phyloP scores from a whole-genome alignment of 495 filamentous ascomycete species.

The Polyplosphaeria fusca region DNA sequence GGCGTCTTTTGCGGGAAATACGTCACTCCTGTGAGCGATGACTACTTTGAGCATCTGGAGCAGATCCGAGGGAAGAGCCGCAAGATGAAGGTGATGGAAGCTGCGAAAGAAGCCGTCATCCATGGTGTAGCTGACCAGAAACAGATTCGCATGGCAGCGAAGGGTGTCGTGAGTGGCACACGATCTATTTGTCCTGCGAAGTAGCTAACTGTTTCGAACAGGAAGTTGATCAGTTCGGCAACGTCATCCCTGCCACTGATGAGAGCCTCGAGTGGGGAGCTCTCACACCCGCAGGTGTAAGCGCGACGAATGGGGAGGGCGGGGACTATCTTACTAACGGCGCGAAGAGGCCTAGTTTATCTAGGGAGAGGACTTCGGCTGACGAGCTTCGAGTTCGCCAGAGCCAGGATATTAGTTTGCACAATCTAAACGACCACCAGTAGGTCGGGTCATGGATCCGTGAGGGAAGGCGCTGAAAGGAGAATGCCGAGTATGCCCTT shows the following conservation, averaged over 20 bases:
- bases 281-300: slow-evolving; percentile 10
- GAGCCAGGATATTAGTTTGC: slow-evolving; percentile 41
- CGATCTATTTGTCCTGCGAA: background rate
- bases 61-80: slow-evolving; percentile 66
- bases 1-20: slow-evolving; percentile 95
- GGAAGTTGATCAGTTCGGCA: slow-evolving; percentile 54
- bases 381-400: background rate
- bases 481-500: no score
- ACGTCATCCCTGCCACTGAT: slow-evolving; percentile 48
- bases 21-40: slow-evolving; percentile 74
- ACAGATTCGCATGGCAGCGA: slow-evolving; percentile 61
- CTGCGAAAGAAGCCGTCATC: slow-evolving; percentile 64
- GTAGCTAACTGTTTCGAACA: background rate
- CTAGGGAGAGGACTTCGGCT: slow-evolving; percentile 2
- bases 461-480: no score
- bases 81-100: slow-evolving; percentile 68
- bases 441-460: no score
- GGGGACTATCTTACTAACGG: slow-evolving; percentile 9
- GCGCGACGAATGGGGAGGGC: background rate
- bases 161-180: slow-evolving; percentile 48
- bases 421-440: slow-evolving; percentile 41
- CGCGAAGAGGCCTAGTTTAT: background rate
- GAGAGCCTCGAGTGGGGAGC: slow-evolving; percentile 26
- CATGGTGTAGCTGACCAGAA: slow-evolving; percentile 61
- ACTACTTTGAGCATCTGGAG: slow-evolving; percentile 86